phyloP scores from a whole-genome alignment of 2,329 filamentous ascomycete genomes.

The Stagonosporopsis tanaceti region DNA sequence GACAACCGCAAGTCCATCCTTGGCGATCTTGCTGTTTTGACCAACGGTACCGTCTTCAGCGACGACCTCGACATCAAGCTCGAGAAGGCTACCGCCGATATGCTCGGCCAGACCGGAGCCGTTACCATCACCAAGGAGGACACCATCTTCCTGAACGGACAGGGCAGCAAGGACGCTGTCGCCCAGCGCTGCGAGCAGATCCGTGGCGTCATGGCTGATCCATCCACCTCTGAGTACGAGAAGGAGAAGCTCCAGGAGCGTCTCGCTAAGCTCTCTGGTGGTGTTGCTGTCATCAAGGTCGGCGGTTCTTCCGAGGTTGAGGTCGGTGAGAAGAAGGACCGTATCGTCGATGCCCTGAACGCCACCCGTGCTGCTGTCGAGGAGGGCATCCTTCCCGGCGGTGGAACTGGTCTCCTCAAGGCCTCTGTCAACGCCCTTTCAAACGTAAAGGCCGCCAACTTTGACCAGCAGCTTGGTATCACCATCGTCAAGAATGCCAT shows the following conservation, averaged over 20 bases:
- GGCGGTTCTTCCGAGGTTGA: constrained; percentile 97
- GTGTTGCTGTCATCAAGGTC: constrained; percentile 99
- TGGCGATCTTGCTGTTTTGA: constrained; percentile 92
- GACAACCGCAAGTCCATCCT: constrained; percentile 99
- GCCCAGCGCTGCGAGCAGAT: constrained; percentile 98
- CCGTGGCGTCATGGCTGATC: constrained; percentile 93
- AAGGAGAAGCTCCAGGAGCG: constrained; percentile 99
- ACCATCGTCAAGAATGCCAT: constrained; percentile 98
- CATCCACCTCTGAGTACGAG: constrained; percentile 96
- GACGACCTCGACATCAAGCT: constrained; percentile 99
- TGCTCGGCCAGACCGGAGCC: constrained; percentile 95
- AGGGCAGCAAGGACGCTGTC: constrained; percentile 93
- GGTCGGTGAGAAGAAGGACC: constrained; percentile 99
- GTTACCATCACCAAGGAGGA: constrained; percentile 99
- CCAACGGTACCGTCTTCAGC: constrained; percentile 96
- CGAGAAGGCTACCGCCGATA: constrained; percentile 94
- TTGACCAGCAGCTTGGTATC: constrained; percentile 98
- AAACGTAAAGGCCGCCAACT: constrained; percentile 88
- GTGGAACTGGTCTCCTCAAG: constrained; percentile 98
- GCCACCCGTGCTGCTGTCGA: constrained; percentile 97
- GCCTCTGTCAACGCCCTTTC: constrained; percentile 87
- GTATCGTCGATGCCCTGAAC: constrained; percentile 97
- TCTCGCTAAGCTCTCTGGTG: constrained; percentile 97
- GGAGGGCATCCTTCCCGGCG: constrained; percentile 98
- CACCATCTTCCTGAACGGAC: constrained; percentile 97